phyloP scores from a whole-genome alignment of 208 protist genomes.

The Crithidia bombi region DNA sequence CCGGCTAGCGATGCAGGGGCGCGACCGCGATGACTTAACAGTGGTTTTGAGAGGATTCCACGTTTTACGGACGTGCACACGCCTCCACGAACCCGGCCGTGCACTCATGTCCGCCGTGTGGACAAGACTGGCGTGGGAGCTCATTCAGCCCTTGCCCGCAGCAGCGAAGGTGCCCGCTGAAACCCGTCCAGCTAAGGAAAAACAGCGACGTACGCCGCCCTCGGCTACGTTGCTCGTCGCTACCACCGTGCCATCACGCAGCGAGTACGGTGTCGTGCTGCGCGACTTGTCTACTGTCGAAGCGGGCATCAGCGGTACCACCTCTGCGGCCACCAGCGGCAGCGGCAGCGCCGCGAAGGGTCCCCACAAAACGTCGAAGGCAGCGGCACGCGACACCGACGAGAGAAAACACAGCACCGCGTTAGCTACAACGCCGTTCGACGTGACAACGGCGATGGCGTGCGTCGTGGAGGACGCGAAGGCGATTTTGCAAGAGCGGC shows the following conservation, averaged over 20 bases:
- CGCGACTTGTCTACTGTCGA: conserved; percentile 10
- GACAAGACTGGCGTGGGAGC: conserved; percentile 31
- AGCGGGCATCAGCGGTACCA: background rate
- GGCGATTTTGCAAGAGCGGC: conserved; percentile 13
- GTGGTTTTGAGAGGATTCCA: conserved; percentile 37
- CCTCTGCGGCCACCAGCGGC: background rate
- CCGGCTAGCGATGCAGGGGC: conserved; percentile 50
- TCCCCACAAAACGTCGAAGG: background rate
- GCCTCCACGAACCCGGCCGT: conserved; percentile 28
- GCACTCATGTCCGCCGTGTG: conserved; percentile 40
- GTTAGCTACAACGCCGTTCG: background rate
- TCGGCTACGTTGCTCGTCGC: background rate
- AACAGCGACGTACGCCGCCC: background rate
- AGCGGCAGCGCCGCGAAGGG: background rate
- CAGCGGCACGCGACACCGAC: too few relatives aligned
- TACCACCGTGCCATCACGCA: conserved; percentile 20
- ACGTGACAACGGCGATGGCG: conserved; percentile 16
- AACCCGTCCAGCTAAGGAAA: too few relatives aligned
- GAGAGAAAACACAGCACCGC: background rate
- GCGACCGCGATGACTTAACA: conserved; percentile 46
- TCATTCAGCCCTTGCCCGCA: conserved; percentile 19
- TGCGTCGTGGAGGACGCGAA: conserved; percentile 30
- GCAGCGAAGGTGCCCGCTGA: background rate
- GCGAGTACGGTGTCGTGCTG: conserved; percentile 21
- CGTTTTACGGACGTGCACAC: conserved; percentile 14